Percentiles rank a stretch among this genome's conserved stretches.
These are phyloP conservation scores for Lactarius pseudohatsudake DNA, from an alignment of 768 basidiomycete species.

Conservation along the genomic window DNA sequence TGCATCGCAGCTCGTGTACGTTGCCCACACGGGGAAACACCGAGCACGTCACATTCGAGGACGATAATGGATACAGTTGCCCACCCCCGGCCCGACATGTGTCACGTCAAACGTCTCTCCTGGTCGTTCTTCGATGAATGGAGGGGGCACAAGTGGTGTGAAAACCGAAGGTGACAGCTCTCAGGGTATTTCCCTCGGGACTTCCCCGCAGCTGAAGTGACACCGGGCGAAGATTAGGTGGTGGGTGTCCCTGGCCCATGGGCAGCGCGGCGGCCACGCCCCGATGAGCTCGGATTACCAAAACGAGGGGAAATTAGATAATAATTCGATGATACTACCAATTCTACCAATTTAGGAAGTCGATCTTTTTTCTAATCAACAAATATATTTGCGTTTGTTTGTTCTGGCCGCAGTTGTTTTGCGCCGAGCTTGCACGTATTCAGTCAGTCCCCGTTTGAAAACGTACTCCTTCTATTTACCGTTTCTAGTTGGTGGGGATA, in stretches of 20 bases:
- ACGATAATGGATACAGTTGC: not conserved
- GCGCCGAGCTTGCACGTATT: not conserved
- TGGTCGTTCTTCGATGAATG: conserved; percentile 5
- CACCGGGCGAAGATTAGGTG: conserved; percentile 9
- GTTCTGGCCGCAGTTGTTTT: not conserved
- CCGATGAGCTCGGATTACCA: conserved; percentile 25
- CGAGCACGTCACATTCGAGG: not conserved
- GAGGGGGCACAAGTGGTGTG: conserved; percentile 3
- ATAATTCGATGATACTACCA: conserved; percentile 5
- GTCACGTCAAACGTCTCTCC: not conserved
- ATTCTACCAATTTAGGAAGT: conserved; percentile 5
- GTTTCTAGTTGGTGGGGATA: not conserved
- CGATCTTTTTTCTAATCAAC: conserved; percentile 15
- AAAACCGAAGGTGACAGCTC: conserved; percentile 1
- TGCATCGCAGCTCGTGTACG: conserved; percentile 16
- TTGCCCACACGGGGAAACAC: not conserved
- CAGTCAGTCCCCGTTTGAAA: not conserved
- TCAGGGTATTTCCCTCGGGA: not conserved
- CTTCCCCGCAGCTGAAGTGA: conserved; percentile 13
- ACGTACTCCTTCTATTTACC: not conserved
- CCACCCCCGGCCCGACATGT: conserved; percentile 14
- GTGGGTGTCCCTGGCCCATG: not conserved
- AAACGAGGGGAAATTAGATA: not conserved
- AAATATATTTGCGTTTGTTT: conserved; percentile 8
- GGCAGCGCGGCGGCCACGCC: conserved; percentile 7